phyloP scores from a whole-genome alignment of 495 filamentous ascomycete genomes.

The Parathielavia hyrcaniae region DNA sequence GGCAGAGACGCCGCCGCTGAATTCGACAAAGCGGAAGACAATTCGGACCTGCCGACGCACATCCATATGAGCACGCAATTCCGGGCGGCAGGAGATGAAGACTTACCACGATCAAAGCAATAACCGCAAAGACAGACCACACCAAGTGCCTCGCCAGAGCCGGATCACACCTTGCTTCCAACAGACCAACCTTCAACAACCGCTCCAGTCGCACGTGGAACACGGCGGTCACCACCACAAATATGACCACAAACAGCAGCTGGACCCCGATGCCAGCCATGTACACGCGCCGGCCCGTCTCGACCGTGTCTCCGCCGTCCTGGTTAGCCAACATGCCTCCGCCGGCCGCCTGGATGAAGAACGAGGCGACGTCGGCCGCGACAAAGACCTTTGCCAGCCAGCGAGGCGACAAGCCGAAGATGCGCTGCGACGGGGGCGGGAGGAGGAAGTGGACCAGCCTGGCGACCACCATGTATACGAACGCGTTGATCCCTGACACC shows the following conservation, averaged over 20 bases:
- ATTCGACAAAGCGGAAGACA: slow-evolving; percentile 54
- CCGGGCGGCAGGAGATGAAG: not conserved
- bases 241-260: slow-evolving; percentile 51
- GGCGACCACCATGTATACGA: slow-evolving; percentile 38
- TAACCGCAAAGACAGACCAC: slow-evolving; percentile 42
- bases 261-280: slow-evolving; percentile 58
- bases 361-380: slow-evolving; percentile 52
- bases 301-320: slow-evolving; percentile 15
- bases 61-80: not conserved
- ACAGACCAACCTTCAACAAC: not conserved
- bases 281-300: slow-evolving; percentile 51
- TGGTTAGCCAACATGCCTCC: slow-evolving; percentile 35
- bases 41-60: slow-evolving; percentile 41
- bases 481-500: slow-evolving; percentile 22
- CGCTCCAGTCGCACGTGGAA: slow-evolving; percentile 30
- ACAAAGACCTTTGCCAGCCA: slow-evolving; percentile 53
- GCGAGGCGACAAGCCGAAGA: slow-evolving; percentile 45
- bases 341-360: slow-evolving; percentile 54
- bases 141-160: slow-evolving; percentile 43
- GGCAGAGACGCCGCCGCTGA: slow-evolving; percentile 33
- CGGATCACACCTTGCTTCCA: slow-evolving; percentile 12
- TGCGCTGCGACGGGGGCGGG: slow-evolving; percentile 29
- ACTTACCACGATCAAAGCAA: slow-evolving; percentile 48
- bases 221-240: slow-evolving; percentile 38
- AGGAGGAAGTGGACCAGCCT: slow-evolving; percentile 55